phyloP scores from a whole-genome alignment of 139 green algal species.

The Tetradesmus lagerheimii region DNA sequence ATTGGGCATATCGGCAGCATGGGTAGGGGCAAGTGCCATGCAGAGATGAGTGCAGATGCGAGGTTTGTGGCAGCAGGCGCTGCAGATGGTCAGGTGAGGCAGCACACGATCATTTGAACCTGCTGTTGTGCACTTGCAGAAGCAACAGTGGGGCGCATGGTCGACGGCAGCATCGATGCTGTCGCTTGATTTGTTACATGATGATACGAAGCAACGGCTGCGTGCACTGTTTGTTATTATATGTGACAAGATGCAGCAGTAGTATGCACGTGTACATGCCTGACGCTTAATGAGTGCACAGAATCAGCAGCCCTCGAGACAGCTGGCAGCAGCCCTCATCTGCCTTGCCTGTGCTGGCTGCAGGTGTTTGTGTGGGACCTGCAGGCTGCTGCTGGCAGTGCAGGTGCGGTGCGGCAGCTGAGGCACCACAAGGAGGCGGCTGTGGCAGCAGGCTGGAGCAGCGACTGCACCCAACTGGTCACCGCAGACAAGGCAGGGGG shows the following conservation, averaged over 20 bases:
- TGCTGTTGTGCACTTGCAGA: too few relatives aligned
- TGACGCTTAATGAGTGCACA: too few relatives aligned
- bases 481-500: slow-evolving; percentile 51
- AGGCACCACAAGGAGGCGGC: slow-evolving; percentile 48
- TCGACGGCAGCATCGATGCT: too few relatives aligned
- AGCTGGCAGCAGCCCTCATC: too few relatives aligned
- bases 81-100: slow-evolving; percentile 44
- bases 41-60: slow-evolving; percentile 48
- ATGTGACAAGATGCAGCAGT: too few relatives aligned
- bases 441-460: slow-evolving; percentile 52
- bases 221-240: too few relatives aligned
- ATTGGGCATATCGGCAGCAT: slow-evolving; percentile 51
- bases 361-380: slow-evolving; percentile 49
- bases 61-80: slow-evolving; percentile 50
- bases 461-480: slow-evolving; percentile 43
- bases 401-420: slow-evolving; percentile 27
- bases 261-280: too few relatives aligned
- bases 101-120: background rate
- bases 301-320: too few relatives aligned
- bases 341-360: too few relatives aligned
- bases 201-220: too few relatives aligned
- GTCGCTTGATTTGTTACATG: too few relatives aligned
- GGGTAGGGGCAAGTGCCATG: slow-evolving; percentile 47
- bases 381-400: background rate
- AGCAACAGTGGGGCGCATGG: too few relatives aligned